Conservation (phyloP, 1,284 basidiomycete genomes). For the Tremellales sp. region DNA sequence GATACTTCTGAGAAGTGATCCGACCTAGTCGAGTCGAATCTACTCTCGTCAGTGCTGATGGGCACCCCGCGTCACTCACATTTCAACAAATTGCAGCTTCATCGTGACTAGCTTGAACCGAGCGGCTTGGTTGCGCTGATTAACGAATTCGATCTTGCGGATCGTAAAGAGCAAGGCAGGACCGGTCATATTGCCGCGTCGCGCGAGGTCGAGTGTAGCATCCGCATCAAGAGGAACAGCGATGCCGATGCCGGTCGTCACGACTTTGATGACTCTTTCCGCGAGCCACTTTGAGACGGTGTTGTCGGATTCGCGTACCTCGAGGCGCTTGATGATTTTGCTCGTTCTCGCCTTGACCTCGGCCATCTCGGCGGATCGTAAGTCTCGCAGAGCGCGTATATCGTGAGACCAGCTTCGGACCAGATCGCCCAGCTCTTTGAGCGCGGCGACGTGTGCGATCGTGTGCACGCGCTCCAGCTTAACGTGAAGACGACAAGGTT, state of each 20-base stretch:
- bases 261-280: conserved; percentile 61
- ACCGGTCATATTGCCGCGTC: conserved; percentile 39
- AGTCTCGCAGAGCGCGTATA: conserved; percentile 64
- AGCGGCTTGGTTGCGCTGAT: conserved; percentile 71
- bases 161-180: conserved; percentile 81
- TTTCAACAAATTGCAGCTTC: conserved; percentile 75
- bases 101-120: conserved; percentile 66
- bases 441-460: conserved; percentile 84
- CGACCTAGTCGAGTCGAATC: conserved; percentile 68
- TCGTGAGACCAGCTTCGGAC: conserved; percentile 71
- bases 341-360: conserved; percentile 77
- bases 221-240: conserved; percentile 64
- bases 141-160: conserved; percentile 65
- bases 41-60: conserved; percentile 33
- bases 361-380: conserved; percentile 67
- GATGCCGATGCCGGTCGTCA: conserved; percentile 68
- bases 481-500: conserved; percentile 49
- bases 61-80: conserved; percentile 51
- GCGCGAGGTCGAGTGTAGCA: conserved; percentile 53
- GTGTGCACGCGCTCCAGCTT: conserved; percentile 73
- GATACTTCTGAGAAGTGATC: conserved; percentile 67
- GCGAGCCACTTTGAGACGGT: conserved; percentile 56
- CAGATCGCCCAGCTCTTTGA: conserved; percentile 81
- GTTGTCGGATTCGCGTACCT: conserved; percentile 34
- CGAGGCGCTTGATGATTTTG: conserved; percentile 56